Base-by-base conservation (phyloP, 257 asterid species). In the Nemophila menziesii region DNA sequence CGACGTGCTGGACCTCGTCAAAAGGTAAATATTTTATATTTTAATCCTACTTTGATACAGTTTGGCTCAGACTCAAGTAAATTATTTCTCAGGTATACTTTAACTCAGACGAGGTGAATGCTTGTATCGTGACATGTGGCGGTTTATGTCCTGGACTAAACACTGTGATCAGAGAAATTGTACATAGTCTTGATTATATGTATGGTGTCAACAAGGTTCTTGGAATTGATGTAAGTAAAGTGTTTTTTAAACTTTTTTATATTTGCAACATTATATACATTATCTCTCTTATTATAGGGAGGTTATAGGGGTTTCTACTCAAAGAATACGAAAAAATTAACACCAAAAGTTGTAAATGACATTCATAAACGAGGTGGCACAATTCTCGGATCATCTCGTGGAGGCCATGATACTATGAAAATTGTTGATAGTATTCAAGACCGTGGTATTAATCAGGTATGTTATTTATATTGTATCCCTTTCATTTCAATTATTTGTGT, bases 361-460 rank as follows among this genome's bases (percentile, higher is more conserved):
- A 84, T 89, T 55, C 98, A 89, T 53, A 89, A 89, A 56, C 95
- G 95, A 55, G 98, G 98, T 53, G 98, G 98, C 13, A 89, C 98
- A 40, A 71, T 84, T 60, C 63, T 89, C 69, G 93, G 93, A 55
- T 62, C 98, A 20, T 89, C 98, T 58, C 84, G 98, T 66, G 98
- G 98, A 48, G 98, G 98, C 65, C 95, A 84, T 45, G 93, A 89
- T 63, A 89, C 93, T 63, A 65, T 11, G 47, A 89, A 89, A 72
- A 89, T 89, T 46, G 95, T 89, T 49, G 95, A 89, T 70, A 84
- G 86, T 62, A 84, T 89, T 64, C 98, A 89, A 69, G 95, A 89
- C 66, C 92, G 95, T 43, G 93, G 90, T 64, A 84, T 84, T 49
- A 89, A 89, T 66, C 98, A 89, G 94, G 98, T 62, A 38, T 44